Conservation (phyloP, 257 asterid species). For the Nemophila menziesii region DNA sequence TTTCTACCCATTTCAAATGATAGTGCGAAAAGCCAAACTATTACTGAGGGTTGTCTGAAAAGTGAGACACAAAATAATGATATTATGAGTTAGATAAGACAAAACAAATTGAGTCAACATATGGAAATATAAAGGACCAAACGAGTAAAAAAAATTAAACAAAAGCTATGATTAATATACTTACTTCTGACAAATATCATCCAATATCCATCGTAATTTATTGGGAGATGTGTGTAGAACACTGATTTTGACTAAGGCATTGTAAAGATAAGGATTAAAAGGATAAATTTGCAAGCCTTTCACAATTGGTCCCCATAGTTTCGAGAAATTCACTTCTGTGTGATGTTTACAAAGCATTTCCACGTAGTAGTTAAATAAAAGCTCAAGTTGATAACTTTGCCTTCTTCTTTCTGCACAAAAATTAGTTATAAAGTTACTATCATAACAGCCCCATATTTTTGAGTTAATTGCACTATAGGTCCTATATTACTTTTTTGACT, state of each 20-base stretch:
- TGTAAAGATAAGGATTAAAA: slow-evolving; percentile 43
- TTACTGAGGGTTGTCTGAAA: slow-evolving; percentile 66
- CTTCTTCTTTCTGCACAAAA: slow-evolving; percentile 75
- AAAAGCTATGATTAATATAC: background rate
- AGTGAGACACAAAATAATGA: slow-evolving; percentile 13
- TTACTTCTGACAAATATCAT: slow-evolving; percentile 57
- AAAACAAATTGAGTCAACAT: no score
- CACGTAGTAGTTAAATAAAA: slow-evolving; percentile 57
- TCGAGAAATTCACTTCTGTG: slow-evolving; percentile 32
- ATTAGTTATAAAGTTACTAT: no score
- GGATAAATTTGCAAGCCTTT: slow-evolving; percentile 80
- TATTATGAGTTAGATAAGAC: background rate
- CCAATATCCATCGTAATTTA: slow-evolving; percentile 70
- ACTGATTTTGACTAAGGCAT: slow-evolving; percentile 52
- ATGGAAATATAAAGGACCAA: background rate
- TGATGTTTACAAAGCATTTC: slow-evolving; percentile 47
- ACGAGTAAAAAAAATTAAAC: slow-evolving; percentile 1
- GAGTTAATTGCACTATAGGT: no score
- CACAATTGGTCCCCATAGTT: slow-evolving; percentile 59
- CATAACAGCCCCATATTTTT: no score
- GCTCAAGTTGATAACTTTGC: slow-evolving; percentile 60
- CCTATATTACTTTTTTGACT: no score
- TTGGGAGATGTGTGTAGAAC: slow-evolving; percentile 61
- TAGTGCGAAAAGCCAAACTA: slow-evolving; percentile 62
- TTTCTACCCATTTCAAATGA: slow-evolving; percentile 62